A percentile compares a stretch with the other conserved stretches of the same genome.
Evolutionary conservation across 768 basidiomycete species (phyloP).

Genomic region (Pisolithus marmoratus): DNA sequence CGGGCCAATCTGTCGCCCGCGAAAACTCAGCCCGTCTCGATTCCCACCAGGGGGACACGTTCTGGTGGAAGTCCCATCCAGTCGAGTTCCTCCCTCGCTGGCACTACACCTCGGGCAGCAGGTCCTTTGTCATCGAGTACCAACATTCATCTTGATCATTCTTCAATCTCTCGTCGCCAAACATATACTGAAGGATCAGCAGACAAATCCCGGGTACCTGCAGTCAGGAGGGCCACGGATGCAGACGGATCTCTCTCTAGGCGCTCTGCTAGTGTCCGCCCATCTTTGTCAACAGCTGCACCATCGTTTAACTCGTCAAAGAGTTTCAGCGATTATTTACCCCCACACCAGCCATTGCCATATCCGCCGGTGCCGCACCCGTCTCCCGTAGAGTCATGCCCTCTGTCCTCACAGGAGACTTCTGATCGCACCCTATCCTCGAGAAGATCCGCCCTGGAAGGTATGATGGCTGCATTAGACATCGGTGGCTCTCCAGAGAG

Average conservation of each 20-base stretch:
- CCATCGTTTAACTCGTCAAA: constrained; percentile 25
- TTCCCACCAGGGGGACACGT: constrained; percentile 41
- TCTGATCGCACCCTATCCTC: constrained; percentile 29
- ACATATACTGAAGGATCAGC: constrained; percentile 45
- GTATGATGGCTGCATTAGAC: constrained; percentile 34
- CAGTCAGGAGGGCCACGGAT: constrained; percentile 54
- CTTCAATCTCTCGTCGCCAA: constrained; percentile 43
- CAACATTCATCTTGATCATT: constrained; percentile 41
- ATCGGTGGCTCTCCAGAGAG: constrained; percentile 46
- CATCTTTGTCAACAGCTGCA: constrained; percentile 37
- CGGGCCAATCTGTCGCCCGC: constrained; percentile 30
- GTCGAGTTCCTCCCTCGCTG: constrained; percentile 14
- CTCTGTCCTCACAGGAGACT: constrained; percentile 24
- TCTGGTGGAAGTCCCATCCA: constrained; percentile 46
- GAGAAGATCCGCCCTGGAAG: constrained; percentile 31
- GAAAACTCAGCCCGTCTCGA: constrained; percentile 31
- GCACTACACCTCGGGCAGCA: constrained; percentile 28
- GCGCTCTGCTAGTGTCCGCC: constrained; percentile 44
- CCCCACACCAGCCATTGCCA: constrained; percentile 18
- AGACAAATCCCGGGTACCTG: constrained; percentile 55
- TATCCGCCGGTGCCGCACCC: constrained; percentile 14
- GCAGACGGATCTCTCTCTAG: constrained; percentile 43
- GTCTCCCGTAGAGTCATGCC: constrained; percentile 17
- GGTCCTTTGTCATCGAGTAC: constrained; percentile 38
- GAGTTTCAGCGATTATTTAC: constrained; percentile 13